Evolutionary conservation across 805 yeast genomes (phyloP), one percentile per base, ranked within the genome.

Genomic region (Myxozyma mucilagina): DNA sequence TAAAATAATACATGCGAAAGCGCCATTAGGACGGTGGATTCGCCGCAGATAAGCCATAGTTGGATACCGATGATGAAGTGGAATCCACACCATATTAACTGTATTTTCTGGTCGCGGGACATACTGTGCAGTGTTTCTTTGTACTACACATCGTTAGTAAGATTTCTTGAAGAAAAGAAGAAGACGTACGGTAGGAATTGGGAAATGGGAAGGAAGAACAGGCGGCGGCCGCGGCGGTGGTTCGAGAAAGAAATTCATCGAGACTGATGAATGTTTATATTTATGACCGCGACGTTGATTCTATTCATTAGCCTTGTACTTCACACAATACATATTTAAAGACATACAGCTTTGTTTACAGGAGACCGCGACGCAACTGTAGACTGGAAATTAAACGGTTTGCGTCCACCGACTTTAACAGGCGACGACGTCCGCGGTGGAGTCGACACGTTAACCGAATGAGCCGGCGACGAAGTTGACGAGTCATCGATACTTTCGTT

Each of bases 181-280:
- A n/a, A 13, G 8, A 16, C n/a, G 24, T 31, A 82, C 74, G 29
- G 83, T 86, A 1, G 97, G 97, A 8, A 91, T 84, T 16, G 91
- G 89, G 66, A 86, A 81, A 68, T 81, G 81, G 39, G 81, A 82
- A 0, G 91, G 89, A 16, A 85, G 76, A 45, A 84, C 79, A 39
- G 79, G 75, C 0, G 91, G 87, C 4, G 87, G 85, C 41, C 86
- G 79, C 44, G 79, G 83, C 14, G 91, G 87, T 1, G 97, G 97
- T 70, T 93, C 97, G 73, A 90, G 97, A 72, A 94, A 93, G 72
- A 93, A 82, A 73, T 93, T 92, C 94, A 93, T 88, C 4, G 97
- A 90, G 5, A 93, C 97, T 8, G 97, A 91, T 2, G 97, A 91
- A 74, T 93, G 98, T 72, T 93, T 93, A 72, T 93, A 93, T 68